A percentile compares a stretch with the other conserved stretches of the same genome.
phyloP scores from a whole-genome alignment of 2,329 filamentous ascomycete genomes.

The Neopestalotiopsis rosae region DNA sequence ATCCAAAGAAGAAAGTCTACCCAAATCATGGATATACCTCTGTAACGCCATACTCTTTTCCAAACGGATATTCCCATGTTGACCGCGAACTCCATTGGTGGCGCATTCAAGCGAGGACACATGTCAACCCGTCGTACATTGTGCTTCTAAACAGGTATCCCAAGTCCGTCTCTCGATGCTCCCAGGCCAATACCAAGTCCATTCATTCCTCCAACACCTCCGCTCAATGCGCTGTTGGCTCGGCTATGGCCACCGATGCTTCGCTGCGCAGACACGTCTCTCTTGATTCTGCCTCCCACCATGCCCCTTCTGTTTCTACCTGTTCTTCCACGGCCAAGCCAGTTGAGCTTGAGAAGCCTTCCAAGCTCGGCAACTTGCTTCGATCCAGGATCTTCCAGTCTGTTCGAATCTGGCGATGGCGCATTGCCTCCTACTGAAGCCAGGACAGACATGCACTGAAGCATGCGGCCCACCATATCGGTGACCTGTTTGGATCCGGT shows the following conservation, averaged over 20 bases:
- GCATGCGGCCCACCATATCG: constrained; percentile 91
- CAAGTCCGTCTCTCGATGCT: constrained; percentile 30
- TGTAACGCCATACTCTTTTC: neutral
- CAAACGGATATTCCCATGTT: neutral
- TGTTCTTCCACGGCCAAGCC: constrained; percentile 88
- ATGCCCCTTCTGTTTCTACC: constrained; percentile 89
- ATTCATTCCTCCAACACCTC: constrained; percentile 5
- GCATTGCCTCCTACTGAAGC: constrained; percentile 65
- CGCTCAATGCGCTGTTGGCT: constrained; percentile 20
- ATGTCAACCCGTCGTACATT: neutral
- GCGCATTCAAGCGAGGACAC: neutral
- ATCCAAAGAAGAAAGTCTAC: neutral
- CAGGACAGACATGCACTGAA: constrained; percentile 94
- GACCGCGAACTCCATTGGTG: neutral
- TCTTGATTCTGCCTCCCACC: constrained; percentile 70
- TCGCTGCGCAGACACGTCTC: constrained; percentile 38
- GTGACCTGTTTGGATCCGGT: constrained; percentile 78
- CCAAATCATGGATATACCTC: neutral
- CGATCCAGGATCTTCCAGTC: constrained; percentile 66
- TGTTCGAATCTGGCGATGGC: constrained; percentile 23
- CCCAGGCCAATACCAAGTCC: constrained; percentile 17
- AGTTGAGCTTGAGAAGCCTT: constrained; percentile 92
- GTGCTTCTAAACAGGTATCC: constrained; percentile 27
- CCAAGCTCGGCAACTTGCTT: constrained; percentile 83
- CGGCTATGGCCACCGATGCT: constrained; percentile 10